Conservation (phyloP, 495 filamentous ascomycete genomes). For the Mycothermus thermophilus region DNA sequence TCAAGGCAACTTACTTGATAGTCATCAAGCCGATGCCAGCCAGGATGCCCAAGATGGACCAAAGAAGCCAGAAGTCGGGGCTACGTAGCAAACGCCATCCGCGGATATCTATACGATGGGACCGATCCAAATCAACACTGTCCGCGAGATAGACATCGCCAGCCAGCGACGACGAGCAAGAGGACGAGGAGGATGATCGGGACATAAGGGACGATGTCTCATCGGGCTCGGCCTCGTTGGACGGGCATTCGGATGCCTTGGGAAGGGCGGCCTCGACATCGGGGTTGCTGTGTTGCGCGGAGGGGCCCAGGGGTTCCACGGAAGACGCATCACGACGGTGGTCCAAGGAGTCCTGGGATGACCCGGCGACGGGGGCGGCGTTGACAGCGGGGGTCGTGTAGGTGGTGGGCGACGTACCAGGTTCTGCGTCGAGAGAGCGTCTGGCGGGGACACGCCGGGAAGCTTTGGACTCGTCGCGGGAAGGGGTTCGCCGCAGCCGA, state of each 20-base stretch:
- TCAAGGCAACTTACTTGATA: slow-evolving; percentile 75
- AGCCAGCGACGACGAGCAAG: slow-evolving; percentile 25
- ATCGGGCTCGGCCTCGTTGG: slow-evolving; percentile 34
- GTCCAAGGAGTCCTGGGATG: slow-evolving; percentile 2
- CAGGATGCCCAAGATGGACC: slow-evolving; percentile 69
- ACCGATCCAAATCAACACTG: slow-evolving; percentile 43
- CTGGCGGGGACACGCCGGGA: slow-evolving; percentile 20
- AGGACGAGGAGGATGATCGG: slow-evolving; percentile 32
- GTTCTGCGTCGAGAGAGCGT: slow-evolving; percentile 37
- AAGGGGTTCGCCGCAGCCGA: slow-evolving; percentile 47
- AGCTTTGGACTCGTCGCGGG: slow-evolving; percentile 33
- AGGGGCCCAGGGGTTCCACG: too few relatives aligned
- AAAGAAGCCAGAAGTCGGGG: slow-evolving; percentile 83
- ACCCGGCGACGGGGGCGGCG: too few relatives aligned
- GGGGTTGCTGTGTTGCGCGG: too few relatives aligned
- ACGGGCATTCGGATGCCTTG: slow-evolving; percentile 17
- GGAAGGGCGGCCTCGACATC: slow-evolving; percentile 26
- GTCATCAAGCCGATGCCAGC: slow-evolving; percentile 96
- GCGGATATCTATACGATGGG: slow-evolving; percentile 74
- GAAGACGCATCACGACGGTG: slow-evolving; percentile 10
- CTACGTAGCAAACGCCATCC: slow-evolving; percentile 62
- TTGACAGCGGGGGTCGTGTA: slow-evolving; percentile 17
- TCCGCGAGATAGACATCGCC: slow-evolving; percentile 35
- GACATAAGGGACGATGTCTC: slow-evolving; percentile 81
- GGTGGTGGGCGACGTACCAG: slow-evolving; percentile 48